A percentile compares a stretch with the other conserved stretches of the same genome.
Evolutionary conservation across 768 basidiomycete genomes (phyloP).

Genomic region (Stropharia rugosoannulata): DNA sequence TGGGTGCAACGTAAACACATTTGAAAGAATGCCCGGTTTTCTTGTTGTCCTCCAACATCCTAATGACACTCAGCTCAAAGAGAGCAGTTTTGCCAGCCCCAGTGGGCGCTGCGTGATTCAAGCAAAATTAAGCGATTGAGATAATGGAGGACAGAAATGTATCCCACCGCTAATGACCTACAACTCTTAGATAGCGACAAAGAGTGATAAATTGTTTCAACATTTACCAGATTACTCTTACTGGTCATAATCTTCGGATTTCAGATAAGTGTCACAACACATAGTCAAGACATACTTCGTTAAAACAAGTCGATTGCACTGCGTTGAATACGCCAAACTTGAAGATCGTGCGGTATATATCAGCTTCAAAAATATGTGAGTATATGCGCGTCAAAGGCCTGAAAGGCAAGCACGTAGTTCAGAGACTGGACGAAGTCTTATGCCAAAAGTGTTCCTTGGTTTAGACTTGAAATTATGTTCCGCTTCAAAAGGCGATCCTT

Average conservation of each 20-base stretch:
- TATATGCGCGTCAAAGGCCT: background rate
- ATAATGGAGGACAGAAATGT: background rate
- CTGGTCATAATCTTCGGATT: slow-evolving; percentile 51
- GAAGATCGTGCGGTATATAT: slow-evolving; percentile 78
- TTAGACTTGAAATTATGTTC: background rate
- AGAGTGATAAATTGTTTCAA: background rate
- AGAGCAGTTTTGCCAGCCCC: slow-evolving; percentile 95
- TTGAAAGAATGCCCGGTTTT: slow-evolving; percentile 42
- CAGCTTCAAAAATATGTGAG: slow-evolving; percentile 51
- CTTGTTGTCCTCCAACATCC: slow-evolving; percentile 52
- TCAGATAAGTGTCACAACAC: background rate
- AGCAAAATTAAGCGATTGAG: slow-evolving; percentile 5
- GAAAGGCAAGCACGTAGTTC: slow-evolving; percentile 56
- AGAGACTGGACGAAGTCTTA: slow-evolving; percentile 66
- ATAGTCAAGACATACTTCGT: slow-evolving; percentile 48
- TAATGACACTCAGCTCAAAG: slow-evolving; percentile 89
- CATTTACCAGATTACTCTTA: slow-evolving; percentile 63
- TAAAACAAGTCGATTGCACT: slow-evolving; percentile 83
- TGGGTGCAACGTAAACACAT: slow-evolving; percentile 92
- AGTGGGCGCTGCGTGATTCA: slow-evolving; percentile 70
- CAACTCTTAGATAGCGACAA: background rate
- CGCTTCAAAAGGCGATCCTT: too few species aligned
- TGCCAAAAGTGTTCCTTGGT: slow-evolving; percentile 33
- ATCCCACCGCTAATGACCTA: slow-evolving; percentile 72
- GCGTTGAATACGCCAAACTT: slow-evolving; percentile 91